Evolutionary conservation across 441 rosid genomes (phyloP).

Genomic region (Euphorbia celastroides): DNA sequence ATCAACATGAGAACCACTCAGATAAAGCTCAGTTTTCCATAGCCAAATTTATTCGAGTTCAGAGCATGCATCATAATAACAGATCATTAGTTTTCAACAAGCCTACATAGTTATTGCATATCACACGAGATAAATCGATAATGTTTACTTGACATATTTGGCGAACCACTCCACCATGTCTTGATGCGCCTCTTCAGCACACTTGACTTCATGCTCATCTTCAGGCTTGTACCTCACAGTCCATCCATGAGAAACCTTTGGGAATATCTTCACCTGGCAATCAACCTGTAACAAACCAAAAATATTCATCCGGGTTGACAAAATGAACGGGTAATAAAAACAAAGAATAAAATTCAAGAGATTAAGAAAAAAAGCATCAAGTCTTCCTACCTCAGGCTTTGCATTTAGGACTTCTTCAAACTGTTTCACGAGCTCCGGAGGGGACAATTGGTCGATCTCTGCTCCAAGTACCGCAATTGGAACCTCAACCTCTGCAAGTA

Average conservation of each 20-base stretch:
- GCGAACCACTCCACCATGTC: conserved; percentile 64
- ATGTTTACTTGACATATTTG: conserved; percentile 42
- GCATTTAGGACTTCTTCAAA: conserved; percentile 49
- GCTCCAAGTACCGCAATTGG: conserved; percentile 70
- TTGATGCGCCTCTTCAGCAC: conserved; percentile 70
- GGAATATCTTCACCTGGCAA: conserved; percentile 57
- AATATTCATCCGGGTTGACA: conserved; percentile 2
- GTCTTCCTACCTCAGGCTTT: conserved; percentile 47
- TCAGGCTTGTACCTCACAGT: conserved; percentile 48
- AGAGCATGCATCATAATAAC: not conserved
- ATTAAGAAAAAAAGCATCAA: not conserved
- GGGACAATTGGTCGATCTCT: conserved; percentile 50
- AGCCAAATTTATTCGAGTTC: not conserved
- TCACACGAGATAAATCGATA: not conserved
- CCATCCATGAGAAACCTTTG: conserved; percentile 76
- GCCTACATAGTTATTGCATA: not conserved
- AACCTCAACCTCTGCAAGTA: conserved; percentile 44
- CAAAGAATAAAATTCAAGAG: not conserved
- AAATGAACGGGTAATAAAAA: not conserved
- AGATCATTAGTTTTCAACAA: not conserved
- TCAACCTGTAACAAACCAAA: conserved; percentile 31
- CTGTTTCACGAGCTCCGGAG: conserved; percentile 61
- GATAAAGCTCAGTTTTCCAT: not conserved
- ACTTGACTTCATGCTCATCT: conserved; percentile 45
- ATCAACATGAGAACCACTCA: too few species aligned